Base-by-base conservation (phyloP, 805 yeast genomes). In the Teunomyces tritomae region DNA sequence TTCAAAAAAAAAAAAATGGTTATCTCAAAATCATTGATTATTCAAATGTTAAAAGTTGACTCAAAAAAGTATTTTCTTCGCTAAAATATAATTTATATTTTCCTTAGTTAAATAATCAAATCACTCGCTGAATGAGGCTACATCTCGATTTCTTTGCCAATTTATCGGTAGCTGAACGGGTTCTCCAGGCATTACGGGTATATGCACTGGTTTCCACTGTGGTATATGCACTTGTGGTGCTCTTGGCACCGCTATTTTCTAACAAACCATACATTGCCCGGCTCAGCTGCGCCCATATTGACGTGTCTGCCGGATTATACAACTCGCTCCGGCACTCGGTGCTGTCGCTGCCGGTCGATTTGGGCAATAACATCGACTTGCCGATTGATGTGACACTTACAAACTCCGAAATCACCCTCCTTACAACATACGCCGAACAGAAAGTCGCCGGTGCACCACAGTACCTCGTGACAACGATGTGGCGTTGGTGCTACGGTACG, bases 231-330 rank as follows among this genome's bases (percentile, higher is more conserved):
- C 44, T 70, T 6, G 50, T 55, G 7, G 45, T 62, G 5, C 49
- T 68, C 37, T 49, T 65, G 9, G 63, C 68, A 3, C 74, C 74
- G 3, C 39, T 58, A 3, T 27, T 55, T 9, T 46, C 59, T 24
- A 45, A 46, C 35, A 30, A 28, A 5, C 42, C 49, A 10, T 64
- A 62, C 51, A 57, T 74, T 8, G 66, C 71, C 5, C 56, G 72
- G 34, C 63, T 83, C 33, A 74, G 76, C 54, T 79, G 82, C 49
- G 70, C 77, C 3, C 83, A 78, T 53, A 61, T 74, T 5, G 81
- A 79, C 49, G 77, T 83, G 14, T 74, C 83, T 0, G 55, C 64
- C 14, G 87, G 87, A 1, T 60, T 83, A 7, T 82, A 79, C 54
- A 59, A 70, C 20, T 67, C 76, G 4, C 60, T 78, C 46, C 60